Evolutionary conservation across 371 early-diverging fungal species (phyloP), one percentile per base, ranked within the genome.

Genomic region (Syncephalastrum contaminatum): DNA sequence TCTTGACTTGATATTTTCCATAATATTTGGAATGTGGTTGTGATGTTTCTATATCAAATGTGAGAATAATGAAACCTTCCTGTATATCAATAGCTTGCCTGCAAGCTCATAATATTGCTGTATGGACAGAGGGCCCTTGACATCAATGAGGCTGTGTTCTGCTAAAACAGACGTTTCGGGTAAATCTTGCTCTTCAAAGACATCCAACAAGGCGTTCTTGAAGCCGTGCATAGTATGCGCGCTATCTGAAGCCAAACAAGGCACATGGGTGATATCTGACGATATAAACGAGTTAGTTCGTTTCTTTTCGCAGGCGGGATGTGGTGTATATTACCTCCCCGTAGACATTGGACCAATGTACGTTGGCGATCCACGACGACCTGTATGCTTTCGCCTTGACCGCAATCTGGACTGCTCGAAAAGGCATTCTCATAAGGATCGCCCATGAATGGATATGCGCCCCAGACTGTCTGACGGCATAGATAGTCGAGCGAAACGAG

Each of bases 1-100:
- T 83, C 47, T 84, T 84, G 27, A 84, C 81, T 65, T 81, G 82
- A 49, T 79, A 84, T 58, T 84, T 84, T 10, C 84, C 82, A 53
- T 55, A 55, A 25, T 84, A 84, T 56, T 81, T 84, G 14, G 80
- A 76, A 12, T 82, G 81, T 21, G 73, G 72, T 64, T 72, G 82
- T 45, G 77, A 78, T 0, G 70, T 69, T 56, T 84, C 84, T 57
- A 51, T 53, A 16, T 62, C 43, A 12, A 44, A 6, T 49, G 2
- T 19, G 25, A 36, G 48, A 22, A 43, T 20, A 1, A 7, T 10
- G 15, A 19, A 15, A 21, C 2, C 40, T 12, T n/a, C 19, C 15
- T 22, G 16, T 13, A 20, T 41, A 46, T 21, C 6, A 48, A 15
- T 21, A 13, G 20, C 18, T 42, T 63, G 79, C 82, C 59, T 63